phyloP scores from a whole-genome alignment of 805 yeast genomes.

The Schwanniomyces yamadae region DNA sequence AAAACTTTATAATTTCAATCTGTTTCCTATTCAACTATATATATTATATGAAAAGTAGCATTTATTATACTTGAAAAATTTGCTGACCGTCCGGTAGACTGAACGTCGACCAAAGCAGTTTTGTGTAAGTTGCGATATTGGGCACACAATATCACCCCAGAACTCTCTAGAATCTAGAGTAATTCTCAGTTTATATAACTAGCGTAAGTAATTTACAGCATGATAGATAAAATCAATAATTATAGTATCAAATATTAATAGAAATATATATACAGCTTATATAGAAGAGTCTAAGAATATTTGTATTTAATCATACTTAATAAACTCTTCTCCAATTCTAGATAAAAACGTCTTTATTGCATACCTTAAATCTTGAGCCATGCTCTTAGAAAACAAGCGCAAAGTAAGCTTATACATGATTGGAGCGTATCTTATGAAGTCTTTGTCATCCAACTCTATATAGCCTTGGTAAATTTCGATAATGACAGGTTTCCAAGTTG shows the following conservation, averaged over 20 bases:
- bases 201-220: constrained; percentile 1
- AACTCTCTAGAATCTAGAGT: too few relatives aligned
- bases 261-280: too few relatives aligned
- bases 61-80: constrained; percentile 12
- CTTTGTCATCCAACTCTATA: constrained; percentile 70
- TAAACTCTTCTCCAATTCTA: constrained; percentile 46
- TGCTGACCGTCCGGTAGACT: constrained; percentile 11
- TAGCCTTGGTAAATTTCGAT: constrained; percentile 84
- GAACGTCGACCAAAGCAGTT: constrained; percentile 7
- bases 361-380: constrained; percentile 58
- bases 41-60: background rate
- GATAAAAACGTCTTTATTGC: constrained; percentile 61
- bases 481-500: constrained; percentile 90
- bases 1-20: constrained; percentile 4
- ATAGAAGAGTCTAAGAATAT: too few relatives aligned
- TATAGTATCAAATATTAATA: too few relatives aligned
- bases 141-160: too few relatives aligned
- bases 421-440: constrained; percentile 60
- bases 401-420: constrained; percentile 59
- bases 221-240: too few relatives aligned
- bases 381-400: constrained; percentile 57
- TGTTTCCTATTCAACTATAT: constrained; percentile 1
- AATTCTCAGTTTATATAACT: too few relatives aligned
- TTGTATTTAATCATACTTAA: too few relatives aligned
- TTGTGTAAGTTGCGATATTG: constrained; percentile 12